phyloP scores from a whole-genome alignment of 805 yeast genomes.

The Cyberlindnera bimundalis region DNA sequence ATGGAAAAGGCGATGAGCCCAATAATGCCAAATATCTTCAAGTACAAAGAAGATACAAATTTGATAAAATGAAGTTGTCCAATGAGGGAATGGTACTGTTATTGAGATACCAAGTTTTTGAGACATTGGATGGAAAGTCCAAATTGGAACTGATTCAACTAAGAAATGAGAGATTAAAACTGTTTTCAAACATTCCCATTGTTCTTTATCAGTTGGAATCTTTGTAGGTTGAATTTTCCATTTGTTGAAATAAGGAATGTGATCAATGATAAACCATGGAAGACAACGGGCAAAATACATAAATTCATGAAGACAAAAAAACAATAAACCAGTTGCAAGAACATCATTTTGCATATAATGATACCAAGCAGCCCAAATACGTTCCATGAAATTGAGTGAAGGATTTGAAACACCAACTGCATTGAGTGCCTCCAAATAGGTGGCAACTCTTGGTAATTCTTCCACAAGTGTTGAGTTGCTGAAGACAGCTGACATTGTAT shows the following conservation, averaged over 20 bases:
- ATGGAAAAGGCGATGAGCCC: constrained; percentile 90
- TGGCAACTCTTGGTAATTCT: constrained; percentile 16
- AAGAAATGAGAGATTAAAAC: constrained; percentile 84
- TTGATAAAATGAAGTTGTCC: constrained; percentile 57
- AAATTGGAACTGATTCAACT: constrained; percentile 93
- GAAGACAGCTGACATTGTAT: constrained; percentile 24
- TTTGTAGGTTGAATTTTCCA: constrained; percentile 89
- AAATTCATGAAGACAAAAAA: constrained; percentile 79
- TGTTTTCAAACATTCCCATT: constrained; percentile 86
- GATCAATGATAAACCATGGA: constrained; percentile 90
- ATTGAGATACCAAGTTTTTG: constrained; percentile 72
- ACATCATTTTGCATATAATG: constrained; percentile 81
- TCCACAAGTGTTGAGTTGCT: constrained; percentile 15
- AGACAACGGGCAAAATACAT: constrained; percentile 89
- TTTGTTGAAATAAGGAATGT: constrained; percentile 77
- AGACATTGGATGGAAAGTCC: constrained; percentile 96
- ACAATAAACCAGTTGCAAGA: constrained; percentile 86
- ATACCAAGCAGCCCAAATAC: constrained; percentile 88
- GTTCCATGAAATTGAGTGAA: constrained; percentile 44
- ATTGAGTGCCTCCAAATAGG: constrained; percentile 15
- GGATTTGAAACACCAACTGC: constrained; percentile 11
- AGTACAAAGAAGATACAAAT: constrained; percentile 73
- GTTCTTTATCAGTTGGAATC: constrained; percentile 76
- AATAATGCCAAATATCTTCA: constrained; percentile 97
- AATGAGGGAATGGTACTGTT: constrained; percentile 81